Conservation (phyloP, 2,329 filamentous ascomycete genomes). For the Cordyceps fumosorosea region DNA sequence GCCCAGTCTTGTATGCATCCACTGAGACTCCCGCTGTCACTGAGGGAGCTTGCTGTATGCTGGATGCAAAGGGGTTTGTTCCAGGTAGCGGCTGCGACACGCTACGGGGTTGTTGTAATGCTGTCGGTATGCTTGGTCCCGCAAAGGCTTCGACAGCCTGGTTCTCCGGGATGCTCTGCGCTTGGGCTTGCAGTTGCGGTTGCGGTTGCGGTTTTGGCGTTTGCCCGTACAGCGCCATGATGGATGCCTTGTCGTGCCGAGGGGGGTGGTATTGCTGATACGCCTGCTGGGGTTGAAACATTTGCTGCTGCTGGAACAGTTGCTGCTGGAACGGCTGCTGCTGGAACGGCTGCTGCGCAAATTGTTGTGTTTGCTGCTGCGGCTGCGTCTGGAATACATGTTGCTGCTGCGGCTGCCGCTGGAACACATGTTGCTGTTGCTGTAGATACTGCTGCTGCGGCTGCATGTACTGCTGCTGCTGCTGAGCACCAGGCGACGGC, state of each 20-base stretch:
- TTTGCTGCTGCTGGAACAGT: slow-evolving; percentile 16
- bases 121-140: slow-evolving; percentile 17
- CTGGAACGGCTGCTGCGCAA: slow-evolving; percentile 23
- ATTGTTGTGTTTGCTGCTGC: slow-evolving; percentile 15
- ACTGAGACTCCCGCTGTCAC: slow-evolving; percentile 18
- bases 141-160: slow-evolving; percentile 21
- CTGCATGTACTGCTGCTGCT: slow-evolving; percentile 21
- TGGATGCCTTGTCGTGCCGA: slow-evolving; percentile 63
- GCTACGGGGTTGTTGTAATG: slow-evolving; percentile 21
- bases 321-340: slow-evolving; percentile 9
- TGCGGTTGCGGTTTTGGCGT: slow-evolving; percentile 35
- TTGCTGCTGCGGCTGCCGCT: slow-evolving; percentile 20
- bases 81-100: slow-evolving; percentile 31
- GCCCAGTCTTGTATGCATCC: slow-evolving; percentile 38
- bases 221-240: slow-evolving; percentile 68
- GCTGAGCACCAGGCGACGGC: slow-evolving; percentile 16
- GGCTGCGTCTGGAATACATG: slow-evolving; percentile 16
- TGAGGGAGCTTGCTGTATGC: slow-evolving; percentile 16
- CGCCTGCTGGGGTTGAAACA: slow-evolving; percentile 18
- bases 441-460: slow-evolving; percentile 21
- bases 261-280: slow-evolving; percentile 36
- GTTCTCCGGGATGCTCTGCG: slow-evolving; percentile 25
- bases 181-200: slow-evolving; percentile 22
- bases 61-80: slow-evolving; percentile 52
- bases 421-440: slow-evolving; percentile 22